Conservation (phyloP, 208 protist species). For the Trypanosoma brucei region DNA sequence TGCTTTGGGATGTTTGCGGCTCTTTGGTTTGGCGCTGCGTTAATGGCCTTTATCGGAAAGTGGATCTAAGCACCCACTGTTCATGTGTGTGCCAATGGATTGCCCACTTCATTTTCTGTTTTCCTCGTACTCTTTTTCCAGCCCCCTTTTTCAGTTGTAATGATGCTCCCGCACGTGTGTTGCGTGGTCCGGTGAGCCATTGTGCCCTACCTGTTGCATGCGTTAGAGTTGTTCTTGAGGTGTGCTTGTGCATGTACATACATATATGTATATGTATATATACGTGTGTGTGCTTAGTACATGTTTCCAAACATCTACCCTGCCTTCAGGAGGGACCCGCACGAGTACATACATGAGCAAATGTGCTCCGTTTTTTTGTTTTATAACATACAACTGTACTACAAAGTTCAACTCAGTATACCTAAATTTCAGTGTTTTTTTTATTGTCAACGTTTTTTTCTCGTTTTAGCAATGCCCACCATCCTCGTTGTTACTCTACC, state of each 20-base stretch:
- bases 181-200: not conserved
- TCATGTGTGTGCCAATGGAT: not conserved
- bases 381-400: no score
- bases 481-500: no score
- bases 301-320: no score
- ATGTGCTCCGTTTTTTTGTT: no score
- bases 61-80: conserved; percentile 2
- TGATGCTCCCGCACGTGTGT: not conserved
- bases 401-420: no score
- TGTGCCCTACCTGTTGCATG: not conserved
- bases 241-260: not conserved
- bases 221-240: not conserved
- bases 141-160: not conserved
- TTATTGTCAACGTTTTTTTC: no score
- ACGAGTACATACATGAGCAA: no score
- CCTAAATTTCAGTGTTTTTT: no score
- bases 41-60: conserved; percentile 19
- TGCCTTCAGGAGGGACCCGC: no score
- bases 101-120: conserved; percentile 17
- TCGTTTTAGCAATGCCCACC: no score
- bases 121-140: not conserved
- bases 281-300: not conserved
- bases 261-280: no score
- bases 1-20: conserved; percentile 29
- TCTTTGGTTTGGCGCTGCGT: conserved; percentile 31